Evolutionary conservation across 2,329 filamentous ascomycete genomes (phyloP), one percentile per base, ranked within the genome.

Genomic region (Aspergillus costaricaensis): DNA sequence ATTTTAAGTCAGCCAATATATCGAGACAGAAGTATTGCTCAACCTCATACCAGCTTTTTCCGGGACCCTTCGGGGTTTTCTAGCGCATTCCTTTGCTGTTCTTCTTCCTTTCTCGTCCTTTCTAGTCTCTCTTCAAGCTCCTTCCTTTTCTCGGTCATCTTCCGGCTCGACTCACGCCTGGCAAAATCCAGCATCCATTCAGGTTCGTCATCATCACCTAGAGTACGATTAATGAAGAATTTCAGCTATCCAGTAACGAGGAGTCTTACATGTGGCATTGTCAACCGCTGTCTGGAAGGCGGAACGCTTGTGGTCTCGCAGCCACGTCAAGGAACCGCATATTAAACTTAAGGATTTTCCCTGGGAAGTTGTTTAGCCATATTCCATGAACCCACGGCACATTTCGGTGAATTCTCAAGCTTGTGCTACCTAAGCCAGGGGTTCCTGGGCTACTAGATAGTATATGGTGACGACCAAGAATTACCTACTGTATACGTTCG

Each of bases 281-380:
- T 81, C 59, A 81, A 83, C 49, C 69, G 83, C 65, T 72, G 83
- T 74, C 80, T 89, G 76, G 80, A 89, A 76, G 62, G 74, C 67
- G 70, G 81, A 73, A 76, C 87, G 81, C 74, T 96, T 94, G 77
- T 93, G 86, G 59, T 91, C 86, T 51, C 93, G 88, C n/a, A 97
- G 82, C 93, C 93, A 97, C 2, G 92, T 96, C 69, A 97, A 76
- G 5, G 92, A 88, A 43, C 89, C 90, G 72, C 93, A 97, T 64
- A 97, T 95, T 27, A 97, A 82, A 65, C 93, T 96, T 48, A 97
- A 78, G 1, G 93, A 96, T 83, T 97, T 97, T 48, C 93, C 93
- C 82, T 90, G 64, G 9, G 23, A 49, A 58, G 52, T 59, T 55
- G 38, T 59, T 36, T 15, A 55, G 38, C 30, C 2, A 10, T n/a